phyloP scores from a whole-genome alignment of 768 basidiomycete species.

The Clitopilus hobsonii region DNA sequence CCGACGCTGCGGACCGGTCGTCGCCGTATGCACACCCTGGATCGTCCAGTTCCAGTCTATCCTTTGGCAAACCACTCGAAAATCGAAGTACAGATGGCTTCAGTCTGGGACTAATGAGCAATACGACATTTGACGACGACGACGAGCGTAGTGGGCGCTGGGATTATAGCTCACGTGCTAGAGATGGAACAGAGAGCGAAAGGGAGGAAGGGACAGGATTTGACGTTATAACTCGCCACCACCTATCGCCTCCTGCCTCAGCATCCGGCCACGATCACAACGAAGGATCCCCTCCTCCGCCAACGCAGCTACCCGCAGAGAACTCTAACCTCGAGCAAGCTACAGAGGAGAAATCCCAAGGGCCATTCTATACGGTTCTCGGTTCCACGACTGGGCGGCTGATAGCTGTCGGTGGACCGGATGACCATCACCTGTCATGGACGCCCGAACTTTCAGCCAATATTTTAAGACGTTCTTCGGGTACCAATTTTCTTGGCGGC shows the following conservation, averaged over 20 bases:
- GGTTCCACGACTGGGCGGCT: conserved; percentile 37
- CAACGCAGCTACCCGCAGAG: background rate
- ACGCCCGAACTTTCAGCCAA: background rate
- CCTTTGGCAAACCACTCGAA: background rate
- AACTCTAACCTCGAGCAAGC: background rate
- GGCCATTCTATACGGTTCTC: conserved; percentile 56
- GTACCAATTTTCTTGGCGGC: background rate
- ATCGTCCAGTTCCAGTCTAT: background rate
- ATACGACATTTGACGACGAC: background rate
- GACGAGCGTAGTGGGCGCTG: background rate
- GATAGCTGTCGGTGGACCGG: conserved; percentile 37
- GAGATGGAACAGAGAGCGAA: background rate
- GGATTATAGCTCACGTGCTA: background rate
- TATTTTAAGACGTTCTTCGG: background rate
- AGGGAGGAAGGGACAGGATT: conserved; percentile 6
- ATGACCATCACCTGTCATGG: conserved; percentile 21
- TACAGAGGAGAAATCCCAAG: conserved; percentile 14
- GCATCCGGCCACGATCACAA: background rate
- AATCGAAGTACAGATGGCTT: background rate
- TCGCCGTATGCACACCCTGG: background rate
- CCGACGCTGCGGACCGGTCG: conserved; percentile 3
- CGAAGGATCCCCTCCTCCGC: background rate
- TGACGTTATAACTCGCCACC: conserved; percentile 5
- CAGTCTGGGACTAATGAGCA: background rate
- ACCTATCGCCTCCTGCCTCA: background rate